Evolutionary conservation across 2,329 filamentous ascomycete genomes (phyloP).

Genomic region (Neodidymelliopsis sp.): DNA sequence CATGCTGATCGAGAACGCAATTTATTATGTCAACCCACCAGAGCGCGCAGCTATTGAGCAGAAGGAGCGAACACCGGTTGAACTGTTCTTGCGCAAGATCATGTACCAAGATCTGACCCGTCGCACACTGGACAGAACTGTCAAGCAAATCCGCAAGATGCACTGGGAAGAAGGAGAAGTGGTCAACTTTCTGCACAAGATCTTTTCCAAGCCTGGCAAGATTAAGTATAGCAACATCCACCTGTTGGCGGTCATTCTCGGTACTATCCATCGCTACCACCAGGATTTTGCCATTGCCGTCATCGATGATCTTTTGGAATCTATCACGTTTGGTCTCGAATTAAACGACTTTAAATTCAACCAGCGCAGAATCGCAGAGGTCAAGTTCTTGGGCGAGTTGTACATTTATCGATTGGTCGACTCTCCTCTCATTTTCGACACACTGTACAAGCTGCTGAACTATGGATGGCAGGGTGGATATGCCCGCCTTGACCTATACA

Average conservation of each 20-base stretch:
- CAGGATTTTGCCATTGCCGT: conserved; percentile 89
- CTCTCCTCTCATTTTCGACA: conserved; percentile 93
- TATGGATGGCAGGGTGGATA: conserved; percentile 87
- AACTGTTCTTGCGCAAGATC: conserved; percentile 90
- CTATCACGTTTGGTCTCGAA: conserved; percentile 86
- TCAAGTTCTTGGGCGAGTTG: conserved; percentile 94
- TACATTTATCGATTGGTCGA: conserved; percentile 99
- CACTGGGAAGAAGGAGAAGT: conserved; percentile 97
- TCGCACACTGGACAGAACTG: conserved; percentile 88
- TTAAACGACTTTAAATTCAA: conserved; percentile 98
- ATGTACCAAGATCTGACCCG: conserved; percentile 94
- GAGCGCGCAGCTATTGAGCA: conserved; percentile 93
- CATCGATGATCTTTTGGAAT: conserved; percentile 90
- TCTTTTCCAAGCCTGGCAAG: conserved; percentile 95
- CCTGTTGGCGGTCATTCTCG: conserved; percentile 86
- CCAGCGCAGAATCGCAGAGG: conserved; percentile 90
- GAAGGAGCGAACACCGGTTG: conserved; percentile 92
- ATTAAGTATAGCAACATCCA: conserved; percentile 98
- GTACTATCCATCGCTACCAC: conserved; percentile 89
- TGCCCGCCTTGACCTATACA: conserved; percentile 78
- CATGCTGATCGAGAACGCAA: conserved; percentile 97
- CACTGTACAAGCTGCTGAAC: conserved; percentile 90
- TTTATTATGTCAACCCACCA: conserved; percentile 97
- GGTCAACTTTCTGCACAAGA: conserved; percentile 80
- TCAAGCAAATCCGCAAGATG: conserved; percentile 92